Conservation (phyloP, 108 stramenopile genomes). For the Skeletonema costatum region DNA sequence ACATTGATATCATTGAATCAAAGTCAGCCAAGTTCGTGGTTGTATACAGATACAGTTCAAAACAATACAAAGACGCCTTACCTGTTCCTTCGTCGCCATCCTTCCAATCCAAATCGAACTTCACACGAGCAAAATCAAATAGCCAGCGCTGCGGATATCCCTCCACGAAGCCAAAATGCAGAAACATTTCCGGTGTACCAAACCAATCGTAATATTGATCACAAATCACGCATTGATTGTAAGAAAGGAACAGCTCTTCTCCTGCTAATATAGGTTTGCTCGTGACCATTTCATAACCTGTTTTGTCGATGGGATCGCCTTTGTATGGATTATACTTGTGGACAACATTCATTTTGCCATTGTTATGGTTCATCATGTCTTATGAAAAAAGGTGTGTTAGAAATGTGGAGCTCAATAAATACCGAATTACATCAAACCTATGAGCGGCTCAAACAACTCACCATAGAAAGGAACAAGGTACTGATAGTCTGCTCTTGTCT, state of each 20-base stretch:
- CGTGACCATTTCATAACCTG: constrained; percentile 25
- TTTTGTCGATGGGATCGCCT: constrained; percentile 10
- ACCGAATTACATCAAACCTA: no score
- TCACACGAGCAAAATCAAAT: constrained; percentile 45
- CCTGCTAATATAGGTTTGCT: constrained; percentile 55
- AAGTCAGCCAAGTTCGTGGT: neutral
- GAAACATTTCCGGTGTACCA: constrained; percentile 70
- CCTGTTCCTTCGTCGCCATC: constrained; percentile 12
- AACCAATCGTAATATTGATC: constrained; percentile 24
- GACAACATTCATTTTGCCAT: constrained; percentile 40
- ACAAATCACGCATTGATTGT: constrained; percentile 70
- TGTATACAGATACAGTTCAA: neutral
- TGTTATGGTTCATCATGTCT: constrained; percentile 72
- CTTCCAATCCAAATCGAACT: constrained; percentile 43
- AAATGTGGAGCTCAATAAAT: neutral
- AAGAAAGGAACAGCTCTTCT: constrained; percentile 67
- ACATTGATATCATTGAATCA: neutral
- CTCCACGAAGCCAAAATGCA: constrained; percentile 84
- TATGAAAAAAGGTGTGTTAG: neutral
- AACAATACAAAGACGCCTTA: neutral
- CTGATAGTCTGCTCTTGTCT: constrained; percentile 65
- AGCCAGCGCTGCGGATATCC: constrained; percentile 72
- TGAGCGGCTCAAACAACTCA: neutral
- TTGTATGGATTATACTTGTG: constrained; percentile 35
- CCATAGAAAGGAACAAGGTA: constrained; percentile 73